These are phyloP conservation scores for Pachyrhizus erosus DNA, from an alignment of 306 rosid genomes.

Conservation along the genomic window DNA sequence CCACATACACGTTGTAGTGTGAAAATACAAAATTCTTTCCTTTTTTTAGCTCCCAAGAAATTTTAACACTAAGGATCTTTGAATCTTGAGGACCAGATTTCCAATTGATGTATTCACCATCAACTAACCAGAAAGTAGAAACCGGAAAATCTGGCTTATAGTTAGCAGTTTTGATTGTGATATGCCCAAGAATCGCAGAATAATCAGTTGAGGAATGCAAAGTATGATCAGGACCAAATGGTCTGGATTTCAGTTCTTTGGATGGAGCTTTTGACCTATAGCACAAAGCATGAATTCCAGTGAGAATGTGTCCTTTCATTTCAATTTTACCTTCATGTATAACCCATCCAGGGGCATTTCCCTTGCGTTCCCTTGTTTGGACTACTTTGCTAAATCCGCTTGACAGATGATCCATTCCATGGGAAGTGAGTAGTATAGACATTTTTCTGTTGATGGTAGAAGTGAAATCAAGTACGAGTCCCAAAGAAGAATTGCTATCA, in stretches of 20 bases:
- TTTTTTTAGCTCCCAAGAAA: neutral
- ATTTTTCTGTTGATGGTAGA: neutral
- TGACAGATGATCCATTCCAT: conserved; percentile 1
- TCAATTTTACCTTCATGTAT: conserved; percentile 15
- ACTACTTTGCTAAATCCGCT: neutral
- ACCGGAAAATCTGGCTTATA: conserved; percentile 5
- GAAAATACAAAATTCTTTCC: neutral
- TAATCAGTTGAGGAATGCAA: neutral
- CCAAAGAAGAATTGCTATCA: neutral
- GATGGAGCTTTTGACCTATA: conserved; percentile 47
- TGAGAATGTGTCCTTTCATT: neutral
- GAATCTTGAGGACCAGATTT: conserved; percentile 3
- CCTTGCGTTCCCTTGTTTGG: conserved; percentile 9
- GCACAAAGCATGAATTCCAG: conserved; percentile 54
- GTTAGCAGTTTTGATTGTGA: conserved; percentile 9
- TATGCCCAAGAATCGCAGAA: neutral
- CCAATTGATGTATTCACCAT: conserved; percentile 14
- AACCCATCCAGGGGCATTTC: conserved; percentile 24
- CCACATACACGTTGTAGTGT: conserved; percentile 1
- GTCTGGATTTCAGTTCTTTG: conserved; percentile 33
- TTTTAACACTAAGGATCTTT: neutral
- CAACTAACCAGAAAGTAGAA: neutral
- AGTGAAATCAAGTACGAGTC: neutral
- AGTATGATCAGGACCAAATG: conserved; percentile 16
- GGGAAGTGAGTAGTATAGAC: neutral